phyloP scores from a whole-genome alignment of 495 filamentous ascomycete species.

The Letharia columbiana region DNA sequence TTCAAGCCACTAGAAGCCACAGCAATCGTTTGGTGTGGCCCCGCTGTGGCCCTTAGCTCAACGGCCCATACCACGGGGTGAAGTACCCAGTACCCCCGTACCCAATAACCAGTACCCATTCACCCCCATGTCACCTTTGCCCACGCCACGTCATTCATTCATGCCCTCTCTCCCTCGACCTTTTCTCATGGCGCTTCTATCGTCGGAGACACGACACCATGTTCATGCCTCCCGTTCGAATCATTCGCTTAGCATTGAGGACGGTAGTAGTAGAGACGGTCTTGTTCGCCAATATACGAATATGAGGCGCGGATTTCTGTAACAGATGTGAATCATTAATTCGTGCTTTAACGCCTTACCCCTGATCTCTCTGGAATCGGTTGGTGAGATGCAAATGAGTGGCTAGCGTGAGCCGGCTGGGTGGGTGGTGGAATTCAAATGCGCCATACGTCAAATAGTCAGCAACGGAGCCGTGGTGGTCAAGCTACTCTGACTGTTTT shows the following conservation, averaged over 20 bases:
- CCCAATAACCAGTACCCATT: background rate
- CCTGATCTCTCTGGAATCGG: background rate
- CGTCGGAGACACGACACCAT: background rate
- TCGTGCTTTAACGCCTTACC: constrained; percentile 2
- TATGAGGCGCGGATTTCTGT: background rate
- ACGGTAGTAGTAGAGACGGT: background rate
- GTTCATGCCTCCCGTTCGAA: too few species aligned
- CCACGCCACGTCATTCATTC: background rate
- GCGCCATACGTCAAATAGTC: background rate
- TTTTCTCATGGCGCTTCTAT: background rate
- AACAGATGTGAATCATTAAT: background rate
- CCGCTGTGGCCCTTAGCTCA: background rate
- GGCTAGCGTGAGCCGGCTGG: background rate
- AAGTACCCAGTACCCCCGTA: too few species aligned
- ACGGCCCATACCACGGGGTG: background rate
- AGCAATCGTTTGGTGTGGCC: background rate
- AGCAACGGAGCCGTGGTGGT: background rate
- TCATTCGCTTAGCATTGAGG: too few species aligned
- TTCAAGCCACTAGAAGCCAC: background rate
- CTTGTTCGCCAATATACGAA: background rate
- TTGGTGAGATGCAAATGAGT: constrained; percentile 1
- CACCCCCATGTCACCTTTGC: background rate
- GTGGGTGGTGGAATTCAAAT: background rate
- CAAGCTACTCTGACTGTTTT: background rate
- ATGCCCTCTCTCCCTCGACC: too few species aligned